Conservation (phyloP, 768 basidiomycete species). For the Tubosaeta sp. region DNA sequence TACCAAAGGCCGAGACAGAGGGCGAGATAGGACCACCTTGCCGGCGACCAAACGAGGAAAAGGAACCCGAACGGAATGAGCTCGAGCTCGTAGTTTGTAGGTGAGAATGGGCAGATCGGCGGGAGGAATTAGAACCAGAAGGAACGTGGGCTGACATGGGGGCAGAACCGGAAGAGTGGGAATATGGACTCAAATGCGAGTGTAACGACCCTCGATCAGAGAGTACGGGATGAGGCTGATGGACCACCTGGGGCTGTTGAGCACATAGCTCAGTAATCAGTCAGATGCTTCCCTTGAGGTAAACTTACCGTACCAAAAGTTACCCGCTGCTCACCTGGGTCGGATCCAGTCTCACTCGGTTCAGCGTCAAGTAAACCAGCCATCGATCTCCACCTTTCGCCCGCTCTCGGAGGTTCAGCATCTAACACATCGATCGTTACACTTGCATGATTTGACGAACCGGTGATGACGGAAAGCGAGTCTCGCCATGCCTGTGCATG, state of each 20-base stretch:
- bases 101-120: slow-evolving; percentile 45
- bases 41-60: slow-evolving; percentile 51
- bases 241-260: slow-evolving; percentile 41
- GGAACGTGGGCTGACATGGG: slow-evolving; percentile 44
- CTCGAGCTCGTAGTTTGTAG: slow-evolving; percentile 33
- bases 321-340: slow-evolving; percentile 38
- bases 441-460: slow-evolving; percentile 28
- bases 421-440: slow-evolving; percentile 60
- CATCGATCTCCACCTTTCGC: slow-evolving; percentile 57
- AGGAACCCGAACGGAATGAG: slow-evolving; percentile 46
- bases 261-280: slow-evolving; percentile 14
- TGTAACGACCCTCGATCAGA: slow-evolving; percentile 66
- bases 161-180: slow-evolving; percentile 50
- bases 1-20: slow-evolving; percentile 48
- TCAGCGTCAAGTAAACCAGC: slow-evolving; percentile 25
- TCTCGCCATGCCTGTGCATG: slow-evolving; percentile 33
- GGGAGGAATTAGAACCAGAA: slow-evolving; percentile 52
- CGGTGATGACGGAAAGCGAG: slow-evolving; percentile 31
- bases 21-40: slow-evolving; percentile 40
- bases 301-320: slow-evolving; percentile 63
- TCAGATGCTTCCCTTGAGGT: background rate
- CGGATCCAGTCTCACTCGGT: slow-evolving; percentile 14
- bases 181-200: slow-evolving; percentile 50
- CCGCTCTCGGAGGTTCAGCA: slow-evolving; percentile 62
- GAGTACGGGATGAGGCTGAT: slow-evolving; percentile 36